phyloP scores from a whole-genome alignment of 1,139 yeast genomes.

The Magnusiomyces clavatus region DNA sequence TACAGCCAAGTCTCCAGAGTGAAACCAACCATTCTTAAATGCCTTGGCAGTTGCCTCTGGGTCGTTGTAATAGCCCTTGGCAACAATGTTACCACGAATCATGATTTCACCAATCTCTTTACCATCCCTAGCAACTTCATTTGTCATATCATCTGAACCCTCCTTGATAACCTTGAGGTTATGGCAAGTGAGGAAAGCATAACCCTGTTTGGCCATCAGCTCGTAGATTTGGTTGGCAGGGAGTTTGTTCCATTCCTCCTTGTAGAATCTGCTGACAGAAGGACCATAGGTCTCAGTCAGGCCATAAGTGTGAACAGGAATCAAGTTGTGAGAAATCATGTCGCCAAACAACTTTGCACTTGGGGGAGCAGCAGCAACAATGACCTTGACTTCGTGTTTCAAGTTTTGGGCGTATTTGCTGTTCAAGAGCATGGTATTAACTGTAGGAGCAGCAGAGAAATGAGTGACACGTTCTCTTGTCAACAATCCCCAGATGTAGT shows the following conservation, averaged over 20 bases:
- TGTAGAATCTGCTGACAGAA: conserved; percentile 29
- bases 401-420: conserved; percentile 27
- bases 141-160: conserved; percentile 42
- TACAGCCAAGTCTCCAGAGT: conserved; percentile 69
- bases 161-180: conserved; percentile 39
- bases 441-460: conserved; percentile 36
- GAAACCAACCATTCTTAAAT: conserved; percentile 68
- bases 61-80: conserved; percentile 53
- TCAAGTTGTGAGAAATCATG: conserved; percentile 30
- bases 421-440: conserved; percentile 33
- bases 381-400: conserved; percentile 27
- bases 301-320: conserved; percentile 62
- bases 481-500: conserved; percentile 31
- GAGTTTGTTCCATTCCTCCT: conserved; percentile 29
- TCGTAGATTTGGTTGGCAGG: conserved; percentile 23
- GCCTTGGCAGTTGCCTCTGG: conserved; percentile 45
- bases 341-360: conserved; percentile 31
- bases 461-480: conserved; percentile 30
- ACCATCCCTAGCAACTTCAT: conserved; percentile 41
- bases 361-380: conserved; percentile 36
- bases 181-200: conserved; percentile 32
- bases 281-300: conserved; percentile 46
- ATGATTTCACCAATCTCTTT: conserved; percentile 33
- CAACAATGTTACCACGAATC: conserved; percentile 41
- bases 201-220: conserved; percentile 33